Base-by-base conservation (phyloP, 345 rosid species). In the Citrus maxima region DNA sequence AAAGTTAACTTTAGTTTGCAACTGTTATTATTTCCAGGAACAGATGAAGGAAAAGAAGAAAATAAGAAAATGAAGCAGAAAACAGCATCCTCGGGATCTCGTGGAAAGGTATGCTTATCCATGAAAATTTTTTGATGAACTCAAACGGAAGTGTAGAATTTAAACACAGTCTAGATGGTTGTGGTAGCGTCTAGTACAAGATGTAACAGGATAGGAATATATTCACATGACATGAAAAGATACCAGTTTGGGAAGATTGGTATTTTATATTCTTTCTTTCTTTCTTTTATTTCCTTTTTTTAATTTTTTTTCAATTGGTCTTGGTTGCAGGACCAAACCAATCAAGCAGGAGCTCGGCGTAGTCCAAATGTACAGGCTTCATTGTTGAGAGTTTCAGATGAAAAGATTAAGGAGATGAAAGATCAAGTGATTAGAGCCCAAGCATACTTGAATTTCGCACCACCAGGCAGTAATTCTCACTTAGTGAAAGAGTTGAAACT, bases 391-490 rank as follows among this genome's bases (percentile, higher is more conserved):
- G 67, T 69, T 24, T 76, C 81, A 35, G 94, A 95, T 85, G 84
- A 72, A 75, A 95, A 89, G 87, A 84, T 90, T 72, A 90, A 82
- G 74, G 88, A 87, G 88, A 88, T 92, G 83, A 89, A 88, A 89
- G 98, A 95, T 89, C 90, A 89, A 81, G 74, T 95, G 70, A 83
- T 95, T 69, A 90, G 93, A 88, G 97, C 97, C 72, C 89, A 82
- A 82, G 92, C 84, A 72, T 95, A 89, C 90, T 73, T 92, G 86
- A 84, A 68, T 86, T 85, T 87, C 69, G 82, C 90, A 68, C 93
- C 90, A 37, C 83, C 93, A 55, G 92, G 90, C 34, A 88, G 95
- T 80, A 85, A 90, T 80, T 86, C 96, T 68, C 98, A 88, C 82
- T 74, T 92, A 22, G 92, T 88, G 40, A 93, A 80, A 82, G 97